phyloP scores from a whole-genome alignment of 441 rosid species.

The Euphorbia neoarborescens region DNA sequence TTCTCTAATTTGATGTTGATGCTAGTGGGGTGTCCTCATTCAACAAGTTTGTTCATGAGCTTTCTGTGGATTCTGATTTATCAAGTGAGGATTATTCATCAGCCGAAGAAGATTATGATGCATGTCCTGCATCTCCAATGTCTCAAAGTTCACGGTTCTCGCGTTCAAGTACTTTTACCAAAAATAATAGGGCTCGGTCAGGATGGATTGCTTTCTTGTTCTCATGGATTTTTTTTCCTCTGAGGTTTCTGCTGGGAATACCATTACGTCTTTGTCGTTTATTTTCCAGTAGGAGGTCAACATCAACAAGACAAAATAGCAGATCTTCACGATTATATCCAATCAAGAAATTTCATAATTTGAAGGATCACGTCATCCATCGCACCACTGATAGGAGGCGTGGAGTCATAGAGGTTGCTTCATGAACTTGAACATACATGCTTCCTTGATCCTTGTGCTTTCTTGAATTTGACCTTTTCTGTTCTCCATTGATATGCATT shows the following conservation, averaged over 20 bases:
- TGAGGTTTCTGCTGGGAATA: conserved; percentile 46
- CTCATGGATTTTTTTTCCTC: conserved; percentile 59
- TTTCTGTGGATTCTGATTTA: conserved; percentile 66
- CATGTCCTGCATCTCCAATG: conserved; percentile 57
- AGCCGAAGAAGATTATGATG: conserved; percentile 69
- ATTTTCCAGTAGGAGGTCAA: conserved; percentile 29
- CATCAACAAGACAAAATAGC: conserved; percentile 29
- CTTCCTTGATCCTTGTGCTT: conserved; percentile 2
- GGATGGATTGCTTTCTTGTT: conserved; percentile 45
- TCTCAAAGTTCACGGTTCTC: conserved; percentile 66
- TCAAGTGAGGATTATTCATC: conserved; percentile 71
- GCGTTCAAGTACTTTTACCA: conserved; percentile 39
- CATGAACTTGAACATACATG: conserved; percentile 10
- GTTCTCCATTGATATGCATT: not conserved
- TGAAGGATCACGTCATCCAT: conserved; percentile 61
- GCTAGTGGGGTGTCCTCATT: conserved; percentile 88
- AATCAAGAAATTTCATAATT: conserved; percentile 35
- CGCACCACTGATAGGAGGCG: conserved; percentile 83
- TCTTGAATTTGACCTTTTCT: not conserved
- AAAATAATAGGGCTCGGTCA: conserved; percentile 30
- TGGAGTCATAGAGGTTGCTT: conserved; percentile 85
- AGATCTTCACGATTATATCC: conserved; percentile 31
- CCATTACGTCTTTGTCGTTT: conserved; percentile 37
- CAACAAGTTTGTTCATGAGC: conserved; percentile 82
- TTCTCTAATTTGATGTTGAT: conserved; percentile 15